phyloP scores from a whole-genome alignment of 495 filamentous ascomycete genomes.

The Tuber indicum region DNA sequence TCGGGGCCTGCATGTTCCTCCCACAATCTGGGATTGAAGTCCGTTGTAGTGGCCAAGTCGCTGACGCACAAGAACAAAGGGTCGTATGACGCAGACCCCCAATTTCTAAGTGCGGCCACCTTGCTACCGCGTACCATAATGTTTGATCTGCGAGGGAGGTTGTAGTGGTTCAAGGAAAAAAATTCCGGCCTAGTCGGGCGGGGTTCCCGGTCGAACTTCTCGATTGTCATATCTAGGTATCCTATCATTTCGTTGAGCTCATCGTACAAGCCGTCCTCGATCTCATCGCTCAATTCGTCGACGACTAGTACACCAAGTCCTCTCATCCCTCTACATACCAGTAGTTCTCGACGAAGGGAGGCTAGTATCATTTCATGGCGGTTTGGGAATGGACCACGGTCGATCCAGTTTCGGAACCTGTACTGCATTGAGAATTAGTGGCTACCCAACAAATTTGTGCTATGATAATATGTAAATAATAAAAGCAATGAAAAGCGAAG shows the following conservation, averaged over 20 bases:
- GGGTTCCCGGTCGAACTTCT: not conserved
- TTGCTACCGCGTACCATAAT: slow-evolving; percentile 5
- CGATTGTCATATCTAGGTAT: not conserved
- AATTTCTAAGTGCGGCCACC: slow-evolving; percentile 16
- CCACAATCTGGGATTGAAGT: not conserved
- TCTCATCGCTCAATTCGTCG: too few species aligned
- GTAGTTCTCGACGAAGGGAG: not conserved
- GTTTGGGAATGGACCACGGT: not conserved
- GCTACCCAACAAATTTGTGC: too few species aligned
- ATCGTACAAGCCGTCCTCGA: too few species aligned
- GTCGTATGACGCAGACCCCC: slow-evolving; percentile 10
- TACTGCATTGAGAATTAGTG: not conserved
- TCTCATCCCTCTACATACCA: not conserved
- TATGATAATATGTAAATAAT: too few species aligned
- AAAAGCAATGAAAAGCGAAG: too few species aligned
- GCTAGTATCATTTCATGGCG: not conserved
- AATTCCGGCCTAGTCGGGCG: not conserved
- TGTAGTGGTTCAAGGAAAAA: slow-evolving; percentile 11
- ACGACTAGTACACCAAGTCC: accelerated
- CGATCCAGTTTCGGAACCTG: not conserved
- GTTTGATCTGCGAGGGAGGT: slow-evolving; percentile 14
- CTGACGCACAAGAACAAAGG: not conserved
- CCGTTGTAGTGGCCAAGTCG: not conserved
- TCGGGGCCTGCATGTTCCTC: not conserved
- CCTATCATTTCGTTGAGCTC: not conserved